Base-by-base conservation (phyloP, 2,329 filamentous ascomycete species). In the Cladophialophora exuberans region DNA sequence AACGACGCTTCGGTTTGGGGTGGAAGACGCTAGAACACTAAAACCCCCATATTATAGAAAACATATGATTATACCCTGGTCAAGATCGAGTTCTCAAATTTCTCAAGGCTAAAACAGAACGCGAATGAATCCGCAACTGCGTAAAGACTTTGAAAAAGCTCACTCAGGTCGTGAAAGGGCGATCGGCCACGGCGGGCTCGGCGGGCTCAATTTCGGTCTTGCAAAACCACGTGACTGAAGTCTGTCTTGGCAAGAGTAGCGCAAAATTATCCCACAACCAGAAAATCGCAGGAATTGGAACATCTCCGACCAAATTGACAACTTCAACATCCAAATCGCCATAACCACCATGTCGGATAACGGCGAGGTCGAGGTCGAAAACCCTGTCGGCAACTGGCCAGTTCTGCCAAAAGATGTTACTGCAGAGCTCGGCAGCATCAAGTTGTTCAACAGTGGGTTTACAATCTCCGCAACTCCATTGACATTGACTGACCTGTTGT, bases 381-480 rank as follows among this genome's bases (percentile, higher is more conserved):
- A 80, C 82, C 82, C 84, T 73, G 83, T 84, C 79, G 64, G 66
- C 62, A 54, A 43, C 47, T 88, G 85, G 80, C 80, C 84, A 74
- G 85, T 91, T 76, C 88, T 97, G 68, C 91, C 93, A 79, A 96
- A 95, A 87, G 91, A 96, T 68, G 88, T 96, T 75, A 82, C 85
- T 72, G 83, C 86, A 72, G 90, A 96, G 82, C 86, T 94, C 80
- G 92, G 91, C 79, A 87, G 83, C 80, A 84, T 94, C 78, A 96
- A 96, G 88, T 85, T 96, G 72, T 96, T 96, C 86, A 95, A 94
- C 87, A 96, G 95, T 82, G 35, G 17, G 35, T 39, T 20, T n/a
- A 38, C 10, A 10, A 3, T 15, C 6, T 11, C 15, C 13, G 35
- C 35, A 18, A 11, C 10, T 39, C n/a, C n/a, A 39, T 39, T 5